Conservation (phyloP, 202 grass and related monocot species). For the Dendrocalamus latiflorus region DNA sequence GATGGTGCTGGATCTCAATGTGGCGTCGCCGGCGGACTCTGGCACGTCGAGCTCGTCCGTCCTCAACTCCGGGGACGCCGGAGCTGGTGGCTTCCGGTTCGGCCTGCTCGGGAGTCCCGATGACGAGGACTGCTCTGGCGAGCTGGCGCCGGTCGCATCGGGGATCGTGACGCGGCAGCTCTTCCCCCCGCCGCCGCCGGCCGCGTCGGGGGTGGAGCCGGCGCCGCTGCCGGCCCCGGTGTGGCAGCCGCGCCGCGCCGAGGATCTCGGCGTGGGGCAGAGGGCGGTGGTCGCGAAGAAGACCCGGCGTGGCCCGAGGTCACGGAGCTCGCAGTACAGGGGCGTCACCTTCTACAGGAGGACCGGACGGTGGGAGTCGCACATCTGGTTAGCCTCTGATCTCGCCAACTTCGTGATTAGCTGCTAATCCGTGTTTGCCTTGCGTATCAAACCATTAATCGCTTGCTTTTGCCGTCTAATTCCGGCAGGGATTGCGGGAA, state of each 20-base stretch:
- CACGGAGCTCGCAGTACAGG: too few species aligned
- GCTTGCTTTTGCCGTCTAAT: too few species aligned
- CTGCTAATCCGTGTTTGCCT: neutral
- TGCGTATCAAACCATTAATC: neutral
- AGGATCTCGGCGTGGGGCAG: slow-evolving; percentile 12
- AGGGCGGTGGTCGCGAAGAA: too few species aligned
- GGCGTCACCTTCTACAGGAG: too few species aligned
- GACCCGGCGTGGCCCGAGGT: too few species aligned
- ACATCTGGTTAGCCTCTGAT: slow-evolving; percentile 49
- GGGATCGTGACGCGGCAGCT: slow-evolving; percentile 59
- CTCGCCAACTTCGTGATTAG: neutral
- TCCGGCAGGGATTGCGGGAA: too few species aligned
- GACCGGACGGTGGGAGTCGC: too few species aligned
- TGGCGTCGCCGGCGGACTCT: slow-evolving; percentile 55
- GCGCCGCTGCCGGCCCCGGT: neutral
- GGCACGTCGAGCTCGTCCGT: slow-evolving; percentile 58
- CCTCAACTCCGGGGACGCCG: slow-evolving; percentile 34
- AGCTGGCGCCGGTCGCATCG: neutral
- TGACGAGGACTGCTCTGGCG: slow-evolving; percentile 35
- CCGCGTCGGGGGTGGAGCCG: neutral
- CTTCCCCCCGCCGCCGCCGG: slow-evolving; percentile 17
- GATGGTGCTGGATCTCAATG: slow-evolving; percentile 98
- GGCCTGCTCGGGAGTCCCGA: slow-evolving; percentile 32
- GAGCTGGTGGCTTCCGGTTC: slow-evolving; percentile 17
- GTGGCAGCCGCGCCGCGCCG: slow-evolving; percentile 22